These are phyloP conservation scores for Guyanaporus albipodus DNA, from an alignment of 768 basidiomycete genomes.

Conservation along the genomic window DNA sequence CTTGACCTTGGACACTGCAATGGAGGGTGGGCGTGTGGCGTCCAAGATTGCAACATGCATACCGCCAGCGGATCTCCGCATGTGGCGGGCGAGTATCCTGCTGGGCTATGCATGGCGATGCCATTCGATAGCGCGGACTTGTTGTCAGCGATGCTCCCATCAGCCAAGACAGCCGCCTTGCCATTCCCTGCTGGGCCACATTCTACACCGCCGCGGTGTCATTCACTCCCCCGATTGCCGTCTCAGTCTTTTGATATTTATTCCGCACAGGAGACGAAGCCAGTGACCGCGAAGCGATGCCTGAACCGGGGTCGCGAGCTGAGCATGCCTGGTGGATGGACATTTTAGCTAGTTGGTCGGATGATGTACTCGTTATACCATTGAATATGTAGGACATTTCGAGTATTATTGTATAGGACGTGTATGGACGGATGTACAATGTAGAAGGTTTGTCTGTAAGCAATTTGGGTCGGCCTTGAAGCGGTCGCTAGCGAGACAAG, in stretches of 20 bases:
- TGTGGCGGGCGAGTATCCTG: conserved; percentile 18
- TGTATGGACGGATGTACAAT: no score
- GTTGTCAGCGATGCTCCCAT: conserved; percentile 1
- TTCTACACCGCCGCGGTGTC: conserved; percentile 16
- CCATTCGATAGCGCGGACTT: conserved; percentile 23
- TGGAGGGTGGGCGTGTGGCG: conserved; percentile 28
- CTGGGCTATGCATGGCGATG: conserved; percentile 23
- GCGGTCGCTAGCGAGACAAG: conserved; percentile 17
- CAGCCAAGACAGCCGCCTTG: conserved; percentile 5
- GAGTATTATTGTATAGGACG: conserved; percentile 10
- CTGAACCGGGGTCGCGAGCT: conserved; percentile 25
- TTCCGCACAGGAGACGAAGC: conserved; percentile 15
- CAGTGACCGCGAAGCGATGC: conserved; percentile 11
- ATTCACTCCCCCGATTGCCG: conserved; percentile 26
- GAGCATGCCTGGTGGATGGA: conserved; percentile 43
- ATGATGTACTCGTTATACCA: conserved; percentile 17
- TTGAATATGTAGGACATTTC: conserved; percentile 12
- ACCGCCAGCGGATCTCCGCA: conserved; percentile 32
- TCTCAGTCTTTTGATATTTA: conserved; percentile 16
- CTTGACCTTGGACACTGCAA: conserved; percentile 24
- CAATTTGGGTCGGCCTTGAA: conserved; percentile 6
- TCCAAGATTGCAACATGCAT: conserved; percentile 30
- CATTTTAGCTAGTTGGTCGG: conserved; percentile 16
- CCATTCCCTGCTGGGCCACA: conserved; percentile 14
- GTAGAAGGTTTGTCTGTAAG: no score